Conservation (phyloP, 345 rosid species). For the Psidium guajava region DNA sequence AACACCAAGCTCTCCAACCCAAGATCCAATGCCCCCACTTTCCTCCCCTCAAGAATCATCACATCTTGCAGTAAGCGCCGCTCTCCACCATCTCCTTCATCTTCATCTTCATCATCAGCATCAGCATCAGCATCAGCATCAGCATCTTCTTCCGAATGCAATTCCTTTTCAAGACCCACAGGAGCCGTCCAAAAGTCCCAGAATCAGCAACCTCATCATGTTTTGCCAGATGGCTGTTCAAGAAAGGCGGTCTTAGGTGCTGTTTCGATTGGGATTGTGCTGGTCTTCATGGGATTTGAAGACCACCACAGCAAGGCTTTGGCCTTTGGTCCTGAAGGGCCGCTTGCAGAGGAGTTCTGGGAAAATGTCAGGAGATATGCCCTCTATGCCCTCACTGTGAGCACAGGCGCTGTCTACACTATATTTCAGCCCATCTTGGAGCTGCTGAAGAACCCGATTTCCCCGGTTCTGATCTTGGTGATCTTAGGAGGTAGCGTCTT, state of each 20-base stretch:
- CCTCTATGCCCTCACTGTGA: slow-evolving; percentile 85
- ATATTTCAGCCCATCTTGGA: slow-evolving; percentile 51
- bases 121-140: background rate
- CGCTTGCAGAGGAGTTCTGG: slow-evolving; percentile 88
- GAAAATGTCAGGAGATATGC: slow-evolving; percentile 94
- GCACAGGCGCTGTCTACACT: slow-evolving; percentile 80
- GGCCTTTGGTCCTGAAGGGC: slow-evolving; percentile 92
- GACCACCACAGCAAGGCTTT: slow-evolving; percentile 38
- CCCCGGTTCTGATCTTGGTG: slow-evolving; percentile 53
- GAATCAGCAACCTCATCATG: background rate
- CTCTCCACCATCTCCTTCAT: background rate
- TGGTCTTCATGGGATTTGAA: slow-evolving; percentile 39
- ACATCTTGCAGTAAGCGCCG: background rate
- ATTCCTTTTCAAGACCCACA: background rate
- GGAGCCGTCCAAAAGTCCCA: background rate
- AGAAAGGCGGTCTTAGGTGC: slow-evolving; percentile 41
- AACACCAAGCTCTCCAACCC: background rate
- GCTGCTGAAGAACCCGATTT: slow-evolving; percentile 74
- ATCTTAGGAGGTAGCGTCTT: slow-evolving; percentile 57
- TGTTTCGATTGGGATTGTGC: slow-evolving; percentile 37
- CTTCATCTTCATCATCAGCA: background rate
- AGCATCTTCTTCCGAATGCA: background rate
- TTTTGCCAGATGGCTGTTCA: slow-evolving; percentile 7
- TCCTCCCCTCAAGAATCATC: background rate
- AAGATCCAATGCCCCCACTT: background rate